phyloP scores from a whole-genome alignment of 257 asterid genomes.

The Plectranthus barbatus region DNA sequence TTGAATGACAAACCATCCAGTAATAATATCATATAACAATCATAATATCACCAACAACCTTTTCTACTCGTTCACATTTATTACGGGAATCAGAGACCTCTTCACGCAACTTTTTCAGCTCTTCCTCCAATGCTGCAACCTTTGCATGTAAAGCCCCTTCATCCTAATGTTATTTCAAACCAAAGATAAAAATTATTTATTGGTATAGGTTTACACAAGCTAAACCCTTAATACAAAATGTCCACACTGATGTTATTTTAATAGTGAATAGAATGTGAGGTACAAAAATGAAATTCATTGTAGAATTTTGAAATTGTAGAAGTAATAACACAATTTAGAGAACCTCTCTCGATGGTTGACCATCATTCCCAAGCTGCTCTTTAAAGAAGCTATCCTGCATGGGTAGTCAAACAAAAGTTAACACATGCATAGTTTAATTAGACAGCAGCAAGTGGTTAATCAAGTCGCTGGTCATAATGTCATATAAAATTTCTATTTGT shows the following conservation, averaged over 20 bases:
- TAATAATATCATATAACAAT: not conserved
- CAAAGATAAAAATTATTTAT: constrained; percentile 7
- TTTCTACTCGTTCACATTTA: constrained; percentile 51
- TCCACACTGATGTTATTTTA: not conserved
- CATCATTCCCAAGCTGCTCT: constrained; percentile 48
- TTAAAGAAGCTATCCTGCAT: constrained; percentile 50
- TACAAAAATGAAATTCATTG: not conserved
- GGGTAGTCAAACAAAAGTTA: constrained; percentile 4
- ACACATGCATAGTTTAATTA: not conserved
- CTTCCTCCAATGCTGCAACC: constrained; percentile 64
- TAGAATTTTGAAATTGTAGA: not conserved
- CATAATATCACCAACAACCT: constrained; percentile 34
- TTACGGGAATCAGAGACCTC: constrained; percentile 46
- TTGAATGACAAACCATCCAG: constrained; percentile 1
- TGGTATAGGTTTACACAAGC: not conserved
- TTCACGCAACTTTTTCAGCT: constrained; percentile 48
- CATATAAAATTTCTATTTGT: not conserved
- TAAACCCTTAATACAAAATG: not conserved
- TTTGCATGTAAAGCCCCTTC: constrained; percentile 58
- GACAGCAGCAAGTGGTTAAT: not conserved
- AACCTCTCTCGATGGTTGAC: constrained; percentile 55
- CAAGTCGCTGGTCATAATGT: not conserved
- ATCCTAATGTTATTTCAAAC: constrained; percentile 35
- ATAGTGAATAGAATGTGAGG: not conserved
- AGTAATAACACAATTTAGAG: constrained; percentile 10